These are phyloP conservation scores for Orbilia ellipsospora DNA, from an alignment of 2,329 filamentous ascomycete genomes.

Conservation along the genomic window DNA sequence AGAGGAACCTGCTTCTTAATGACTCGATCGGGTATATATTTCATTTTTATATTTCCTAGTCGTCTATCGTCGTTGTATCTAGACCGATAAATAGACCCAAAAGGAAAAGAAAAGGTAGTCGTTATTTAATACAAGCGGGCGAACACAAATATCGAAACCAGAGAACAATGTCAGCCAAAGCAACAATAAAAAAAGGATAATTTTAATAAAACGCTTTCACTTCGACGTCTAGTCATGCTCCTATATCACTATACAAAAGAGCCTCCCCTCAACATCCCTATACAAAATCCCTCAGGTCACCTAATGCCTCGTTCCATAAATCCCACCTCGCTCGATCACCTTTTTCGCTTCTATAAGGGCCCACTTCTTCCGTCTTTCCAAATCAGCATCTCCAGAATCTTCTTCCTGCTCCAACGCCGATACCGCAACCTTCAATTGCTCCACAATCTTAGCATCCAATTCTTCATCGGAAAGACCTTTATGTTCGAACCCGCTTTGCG, in stretches of 20 bases:
- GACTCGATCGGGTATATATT: not conserved
- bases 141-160: slow-evolving; percentile 9
- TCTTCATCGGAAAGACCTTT: slow-evolving; percentile 46
- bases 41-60: slow-evolving; percentile 6
- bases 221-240: slow-evolving; percentile 39
- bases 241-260: slow-evolving; percentile 37
- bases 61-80: slow-evolving; percentile 38
- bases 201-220: slow-evolving; percentile 38
- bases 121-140: slow-evolving; percentile 50
- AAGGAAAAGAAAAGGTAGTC: slow-evolving; percentile 34
- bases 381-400: slow-evolving; percentile 42
- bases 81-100: slow-evolving; percentile 10
- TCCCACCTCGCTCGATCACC: slow-evolving; percentile 45
- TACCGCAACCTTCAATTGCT: slow-evolving; percentile 45
- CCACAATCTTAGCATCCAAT: slow-evolving; percentile 47
- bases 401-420: slow-evolving; percentile 43
- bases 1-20: no score
- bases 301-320: slow-evolving; percentile 41
- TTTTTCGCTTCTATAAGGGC: slow-evolving; percentile 50
- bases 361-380: slow-evolving; percentile 52
- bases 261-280: slow-evolving; percentile 1
- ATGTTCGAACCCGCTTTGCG: slow-evolving; percentile 32
- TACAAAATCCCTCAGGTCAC: slow-evolving; percentile 8
- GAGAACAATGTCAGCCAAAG: slow-evolving; percentile 4
- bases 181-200: slow-evolving; percentile 10